Evolutionary conservation across 2,329 filamentous ascomycete species (phyloP).

Genomic region (Colletotrichum shisoi): DNA sequence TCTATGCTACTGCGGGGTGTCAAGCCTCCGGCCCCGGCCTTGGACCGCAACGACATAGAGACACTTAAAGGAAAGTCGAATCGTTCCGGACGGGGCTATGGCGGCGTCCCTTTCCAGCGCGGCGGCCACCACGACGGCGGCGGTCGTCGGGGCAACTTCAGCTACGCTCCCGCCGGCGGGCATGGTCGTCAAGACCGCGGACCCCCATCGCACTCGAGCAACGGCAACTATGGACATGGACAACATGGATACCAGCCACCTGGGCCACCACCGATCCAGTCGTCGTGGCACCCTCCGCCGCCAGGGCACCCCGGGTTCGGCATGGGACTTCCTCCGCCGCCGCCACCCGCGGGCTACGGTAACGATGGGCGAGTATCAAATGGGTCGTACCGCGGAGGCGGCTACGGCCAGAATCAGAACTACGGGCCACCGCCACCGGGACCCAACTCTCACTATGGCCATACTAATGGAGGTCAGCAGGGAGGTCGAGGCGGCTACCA

Average conservation of each 20-base stretch:
- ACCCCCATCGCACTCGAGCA: slow-evolving; percentile 30
- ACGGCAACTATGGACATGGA: slow-evolving; percentile 38
- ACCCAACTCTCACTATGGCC: slow-evolving; percentile 12
- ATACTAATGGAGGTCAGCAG: slow-evolving; percentile 16
- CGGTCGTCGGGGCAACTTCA: slow-evolving; percentile 58
- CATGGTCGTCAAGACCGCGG: slow-evolving; percentile 39
- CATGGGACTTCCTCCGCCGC: slow-evolving; percentile 55
- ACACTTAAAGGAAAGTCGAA: slow-evolving; percentile 71
- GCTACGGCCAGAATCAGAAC: slow-evolving; percentile 27
- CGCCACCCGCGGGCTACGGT: slow-evolving; percentile 52
- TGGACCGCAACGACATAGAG: slow-evolving; percentile 80
- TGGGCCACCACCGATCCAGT: slow-evolving; percentile 15
- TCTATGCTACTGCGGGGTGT: slow-evolving; percentile 92
- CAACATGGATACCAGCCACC: slow-evolving; percentile 10
- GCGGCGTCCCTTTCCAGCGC: slow-evolving; percentile 67
- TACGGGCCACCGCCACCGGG: slow-evolving; percentile 24
- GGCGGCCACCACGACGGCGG: slow-evolving; percentile 57
- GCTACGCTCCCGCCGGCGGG: slow-evolving; percentile 54
- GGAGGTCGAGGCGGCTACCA: slow-evolving; percentile 33
- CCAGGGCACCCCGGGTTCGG: slow-evolving; percentile 56
- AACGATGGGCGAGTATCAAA: slow-evolving; percentile 35
- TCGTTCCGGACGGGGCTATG: slow-evolving; percentile 72
- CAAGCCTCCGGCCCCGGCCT: slow-evolving; percentile 72
- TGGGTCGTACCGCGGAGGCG: slow-evolving; percentile 20
- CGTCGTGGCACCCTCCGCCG: slow-evolving; percentile 56